These are phyloP conservation scores for Epichloe amarillans DNA, from an alignment of 2,329 filamentous ascomycete species.

Conservation along the genomic window DNA sequence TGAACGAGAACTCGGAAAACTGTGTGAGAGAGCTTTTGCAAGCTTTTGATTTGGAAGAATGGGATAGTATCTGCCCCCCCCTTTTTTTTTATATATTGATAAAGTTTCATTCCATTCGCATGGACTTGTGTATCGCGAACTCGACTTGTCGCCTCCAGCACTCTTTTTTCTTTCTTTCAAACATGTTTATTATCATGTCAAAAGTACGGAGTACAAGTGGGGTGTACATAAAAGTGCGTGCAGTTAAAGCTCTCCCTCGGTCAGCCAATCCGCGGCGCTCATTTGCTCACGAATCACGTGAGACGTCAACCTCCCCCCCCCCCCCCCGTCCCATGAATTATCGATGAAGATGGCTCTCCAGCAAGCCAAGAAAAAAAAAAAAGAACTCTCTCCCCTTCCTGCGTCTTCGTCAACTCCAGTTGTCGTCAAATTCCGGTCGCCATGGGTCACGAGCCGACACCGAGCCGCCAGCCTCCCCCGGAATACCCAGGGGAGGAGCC, in stretches of 20 bases:
- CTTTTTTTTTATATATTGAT: too few relatives aligned
- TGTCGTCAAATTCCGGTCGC: slow-evolving; percentile 8
- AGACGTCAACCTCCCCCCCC: slow-evolving; percentile 1
- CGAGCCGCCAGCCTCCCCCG: slow-evolving; percentile 14
- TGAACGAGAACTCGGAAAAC: too few relatives aligned
- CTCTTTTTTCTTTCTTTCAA: background rate
- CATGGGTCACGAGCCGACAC: slow-evolving; percentile 21
- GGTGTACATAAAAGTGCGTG: too few relatives aligned
- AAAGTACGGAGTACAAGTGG: too few relatives aligned
- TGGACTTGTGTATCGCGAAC: too few relatives aligned
- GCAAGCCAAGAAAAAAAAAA: background rate
- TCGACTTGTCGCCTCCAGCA: background rate
- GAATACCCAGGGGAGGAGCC: slow-evolving; percentile 12
- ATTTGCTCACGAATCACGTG: slow-evolving; percentile 27
- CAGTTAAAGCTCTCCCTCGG: background rate
- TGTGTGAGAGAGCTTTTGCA: too few relatives aligned
- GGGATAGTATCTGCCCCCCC: too few relatives aligned
- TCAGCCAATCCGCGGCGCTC: slow-evolving; percentile 17
- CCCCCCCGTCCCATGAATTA: background rate
- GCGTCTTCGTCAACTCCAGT: slow-evolving; percentile 6
- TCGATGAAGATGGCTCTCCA: background rate
- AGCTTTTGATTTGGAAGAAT: too few relatives aligned
- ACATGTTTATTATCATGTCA: too few relatives aligned
- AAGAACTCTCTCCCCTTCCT: background rate
- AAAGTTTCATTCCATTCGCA: too few relatives aligned